phyloP scores from a whole-genome alignment of 1,139 yeast genomes.

The Debaryomycetaceae sp. region DNA sequence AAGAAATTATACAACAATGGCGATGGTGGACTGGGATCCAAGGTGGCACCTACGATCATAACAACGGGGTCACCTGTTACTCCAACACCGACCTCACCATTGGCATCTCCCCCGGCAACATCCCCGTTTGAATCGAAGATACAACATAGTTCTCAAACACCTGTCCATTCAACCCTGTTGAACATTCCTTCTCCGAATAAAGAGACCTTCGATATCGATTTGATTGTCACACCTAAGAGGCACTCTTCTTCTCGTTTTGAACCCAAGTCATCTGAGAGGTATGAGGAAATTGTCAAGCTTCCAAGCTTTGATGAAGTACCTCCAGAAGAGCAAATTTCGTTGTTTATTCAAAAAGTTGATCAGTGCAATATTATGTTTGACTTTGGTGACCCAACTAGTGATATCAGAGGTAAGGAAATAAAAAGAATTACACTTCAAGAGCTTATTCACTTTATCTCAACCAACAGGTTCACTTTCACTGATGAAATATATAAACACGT shows the following conservation, averaged over 20 bases:
- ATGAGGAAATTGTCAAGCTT: slow-evolving; percentile 67
- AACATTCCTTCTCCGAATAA: slow-evolving; percentile 44
- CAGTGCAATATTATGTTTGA: slow-evolving; percentile 95
- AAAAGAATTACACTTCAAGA: slow-evolving; percentile 85
- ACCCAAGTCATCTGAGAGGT: slow-evolving; percentile 62
- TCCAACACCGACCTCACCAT: slow-evolving; percentile 7
- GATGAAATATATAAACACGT: slow-evolving; percentile 90
- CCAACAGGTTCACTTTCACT: slow-evolving; percentile 77
- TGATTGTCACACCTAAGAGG: slow-evolving; percentile 71
- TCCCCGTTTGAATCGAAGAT: slow-evolving; percentile 12
- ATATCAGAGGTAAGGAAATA: slow-evolving; percentile 88
- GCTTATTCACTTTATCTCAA: slow-evolving; percentile 80
- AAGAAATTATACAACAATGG: slow-evolving; percentile 29
- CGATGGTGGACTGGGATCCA: slow-evolving; percentile 11
- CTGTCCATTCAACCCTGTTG: slow-evolving; percentile 31
- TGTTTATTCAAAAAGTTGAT: slow-evolving; percentile 83
- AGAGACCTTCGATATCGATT: slow-evolving; percentile 44
- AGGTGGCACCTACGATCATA: slow-evolving; percentile 28
- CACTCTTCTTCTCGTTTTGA: slow-evolving; percentile 94
- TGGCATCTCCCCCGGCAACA: slow-evolving; percentile 3
- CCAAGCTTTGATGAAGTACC: slow-evolving; percentile 91
- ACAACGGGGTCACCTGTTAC: slow-evolving; percentile 30
- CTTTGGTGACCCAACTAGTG: slow-evolving; percentile 89
- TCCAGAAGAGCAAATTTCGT: slow-evolving; percentile 76
- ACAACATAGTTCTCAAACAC: slow-evolving; percentile 27